phyloP scores from a whole-genome alignment of 2,329 filamentous ascomycete genomes.

The Xylariales sp. region DNA sequence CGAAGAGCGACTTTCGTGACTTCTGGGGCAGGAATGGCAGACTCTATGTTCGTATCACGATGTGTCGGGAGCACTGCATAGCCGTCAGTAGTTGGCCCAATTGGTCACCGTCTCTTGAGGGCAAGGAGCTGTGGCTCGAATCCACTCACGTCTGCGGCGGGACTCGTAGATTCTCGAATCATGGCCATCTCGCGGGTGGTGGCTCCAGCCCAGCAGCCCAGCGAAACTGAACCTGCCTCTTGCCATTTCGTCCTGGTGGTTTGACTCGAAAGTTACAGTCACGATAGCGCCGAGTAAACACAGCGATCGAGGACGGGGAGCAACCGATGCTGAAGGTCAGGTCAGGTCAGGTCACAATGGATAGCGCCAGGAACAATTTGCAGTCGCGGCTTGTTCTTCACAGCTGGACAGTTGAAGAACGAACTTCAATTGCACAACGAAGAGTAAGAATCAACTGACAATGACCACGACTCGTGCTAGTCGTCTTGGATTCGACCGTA shows the following conservation, averaged over 20 bases:
- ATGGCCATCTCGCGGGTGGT: slow-evolving; percentile 25
- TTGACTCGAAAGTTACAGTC: not conserved
- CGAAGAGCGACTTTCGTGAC: slow-evolving; percentile 88
- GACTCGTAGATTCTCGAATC: slow-evolving; percentile 38
- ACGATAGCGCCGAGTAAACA: too few relatives aligned
- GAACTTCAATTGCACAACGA: too few relatives aligned
- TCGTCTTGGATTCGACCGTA: too few relatives aligned
- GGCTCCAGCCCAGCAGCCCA: slow-evolving; percentile 30
- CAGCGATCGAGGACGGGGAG: too few relatives aligned
- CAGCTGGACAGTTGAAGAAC: too few relatives aligned
- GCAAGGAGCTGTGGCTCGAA: slow-evolving; percentile 1
- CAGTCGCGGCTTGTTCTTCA: too few relatives aligned
- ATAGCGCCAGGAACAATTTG: too few relatives aligned
- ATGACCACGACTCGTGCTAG: too few relatives aligned
- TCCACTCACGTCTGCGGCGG: slow-evolving; percentile 37
- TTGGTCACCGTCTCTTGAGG: not conserved
- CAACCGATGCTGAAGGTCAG: too few relatives aligned
- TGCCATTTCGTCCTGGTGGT: not conserved
- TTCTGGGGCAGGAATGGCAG: slow-evolving; percentile 68
- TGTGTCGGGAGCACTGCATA: slow-evolving; percentile 61
- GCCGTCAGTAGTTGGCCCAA: slow-evolving; percentile 7
- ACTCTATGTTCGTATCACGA: slow-evolving; percentile 51
- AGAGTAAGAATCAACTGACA: too few relatives aligned
- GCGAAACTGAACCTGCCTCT: slow-evolving; percentile 25
- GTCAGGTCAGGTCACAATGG: too few relatives aligned